These are phyloP conservation scores for Petunia axillaris DNA, from an alignment of 257 asterid genomes.

Conservation along the genomic window DNA sequence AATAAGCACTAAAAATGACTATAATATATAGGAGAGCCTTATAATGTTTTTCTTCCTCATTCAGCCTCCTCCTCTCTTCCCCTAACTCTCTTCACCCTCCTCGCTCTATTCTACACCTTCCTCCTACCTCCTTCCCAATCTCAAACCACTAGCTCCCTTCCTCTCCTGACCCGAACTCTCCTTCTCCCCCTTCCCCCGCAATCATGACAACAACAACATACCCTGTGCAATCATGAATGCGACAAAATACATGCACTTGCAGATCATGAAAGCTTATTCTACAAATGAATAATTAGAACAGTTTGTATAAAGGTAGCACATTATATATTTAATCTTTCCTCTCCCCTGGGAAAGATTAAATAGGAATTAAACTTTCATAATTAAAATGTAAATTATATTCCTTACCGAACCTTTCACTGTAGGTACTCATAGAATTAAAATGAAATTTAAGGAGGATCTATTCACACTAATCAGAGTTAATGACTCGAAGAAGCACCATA, in stretches of 20 bases:
- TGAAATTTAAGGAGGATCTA: background rate
- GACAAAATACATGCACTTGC: background rate
- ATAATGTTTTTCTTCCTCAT: background rate
- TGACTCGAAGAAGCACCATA: background rate
- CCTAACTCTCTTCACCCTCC: background rate
- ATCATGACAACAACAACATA: background rate
- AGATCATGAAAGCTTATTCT: background rate
- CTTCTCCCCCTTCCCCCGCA: background rate
- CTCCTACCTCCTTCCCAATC: slow-evolving; percentile 14
- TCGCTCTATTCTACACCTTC: slow-evolving; percentile 1
- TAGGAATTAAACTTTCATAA: background rate
- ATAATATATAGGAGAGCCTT: background rate
- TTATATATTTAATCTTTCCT: background rate
- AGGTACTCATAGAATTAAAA: background rate
- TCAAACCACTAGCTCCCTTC: background rate
- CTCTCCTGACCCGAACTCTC: background rate
- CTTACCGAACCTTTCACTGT: background rate
- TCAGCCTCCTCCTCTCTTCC: slow-evolving; percentile 8
- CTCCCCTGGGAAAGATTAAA: too few relatives aligned
- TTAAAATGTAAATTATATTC: background rate
- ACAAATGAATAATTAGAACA: background rate
- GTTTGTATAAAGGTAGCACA: background rate
- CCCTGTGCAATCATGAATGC: background rate
- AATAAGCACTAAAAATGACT: background rate
- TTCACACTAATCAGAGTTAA: background rate